A percentile compares a stretch with the other conserved stretches of the same genome.
Conservation (phyloP, 495 filamentous ascomycete species). For the Hyaloscypha bicolor region DNA sequence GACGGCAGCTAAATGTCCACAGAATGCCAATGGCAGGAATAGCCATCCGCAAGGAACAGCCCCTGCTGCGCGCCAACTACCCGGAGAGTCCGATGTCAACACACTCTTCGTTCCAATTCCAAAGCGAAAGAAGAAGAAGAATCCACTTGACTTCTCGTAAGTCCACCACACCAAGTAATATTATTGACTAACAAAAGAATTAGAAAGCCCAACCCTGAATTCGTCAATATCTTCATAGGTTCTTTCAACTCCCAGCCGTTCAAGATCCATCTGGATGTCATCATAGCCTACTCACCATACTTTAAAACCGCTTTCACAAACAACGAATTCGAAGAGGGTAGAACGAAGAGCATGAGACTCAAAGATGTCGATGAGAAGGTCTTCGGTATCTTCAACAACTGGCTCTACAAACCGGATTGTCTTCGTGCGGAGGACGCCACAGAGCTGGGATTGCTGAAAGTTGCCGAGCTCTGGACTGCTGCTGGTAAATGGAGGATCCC, state of each 20-base stretch:
- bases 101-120: no score
- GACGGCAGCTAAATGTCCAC: no score
- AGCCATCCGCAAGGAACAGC: no score
- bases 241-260: background rate
- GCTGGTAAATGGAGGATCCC: conserved; percentile 14
- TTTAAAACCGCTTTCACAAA: conserved; percentile 6
- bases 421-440: background rate
- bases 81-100: no score
- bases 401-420: conserved; percentile 11
- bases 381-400: conserved; percentile 20
- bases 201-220: background rate
- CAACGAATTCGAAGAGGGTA: background rate
- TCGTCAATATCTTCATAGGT: conserved; percentile 15
- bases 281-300: conserved; percentile 10
- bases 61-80: no score
- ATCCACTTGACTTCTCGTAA: no score
- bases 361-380: conserved; percentile 3
- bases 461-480: conserved; percentile 11
- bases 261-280: conserved; percentile 9
- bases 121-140: no score
- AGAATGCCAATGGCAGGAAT: no score
- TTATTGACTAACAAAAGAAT: no score
- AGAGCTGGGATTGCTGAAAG: background rate
- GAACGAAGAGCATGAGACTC: conserved; percentile 9
- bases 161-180: no score